Percentiles rank a stretch among this genome's conserved stretches.
These are phyloP conservation scores for Fusarium sp. DNA, from an alignment of 2,329 filamentous ascomycete genomes.

Conservation along the genomic window DNA sequence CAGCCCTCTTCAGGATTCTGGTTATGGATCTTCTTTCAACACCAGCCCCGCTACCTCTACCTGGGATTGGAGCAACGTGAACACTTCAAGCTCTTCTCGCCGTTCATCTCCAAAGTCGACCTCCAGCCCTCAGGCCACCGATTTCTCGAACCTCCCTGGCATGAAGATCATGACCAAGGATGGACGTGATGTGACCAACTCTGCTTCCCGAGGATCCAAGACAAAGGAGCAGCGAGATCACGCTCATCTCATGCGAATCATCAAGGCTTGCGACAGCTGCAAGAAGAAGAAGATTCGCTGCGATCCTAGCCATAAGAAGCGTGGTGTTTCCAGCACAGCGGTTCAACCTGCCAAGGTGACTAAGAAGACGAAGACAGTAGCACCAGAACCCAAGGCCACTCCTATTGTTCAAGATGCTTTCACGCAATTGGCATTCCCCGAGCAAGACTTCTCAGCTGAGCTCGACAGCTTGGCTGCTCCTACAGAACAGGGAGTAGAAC, in stretches of 20 bases:
- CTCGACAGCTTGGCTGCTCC: slow-evolving; percentile 32
- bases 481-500: slow-evolving; percentile 38
- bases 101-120: slow-evolving; percentile 42
- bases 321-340: slow-evolving; percentile 46
- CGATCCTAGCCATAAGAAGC: slow-evolving; percentile 67
- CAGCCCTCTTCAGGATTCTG: slow-evolving; percentile 55
- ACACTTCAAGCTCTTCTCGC: slow-evolving; percentile 45
- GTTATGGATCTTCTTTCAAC: slow-evolving; percentile 58
- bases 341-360: slow-evolving; percentile 49
- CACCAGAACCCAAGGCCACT: slow-evolving; percentile 24
- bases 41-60: slow-evolving; percentile 60
- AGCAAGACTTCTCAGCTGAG: slow-evolving; percentile 36
- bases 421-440: slow-evolving; percentile 20
- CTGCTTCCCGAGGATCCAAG: slow-evolving; percentile 69
- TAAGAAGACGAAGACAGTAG: slow-evolving; percentile 53
- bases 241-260: slow-evolving; percentile 72
- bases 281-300: slow-evolving; percentile 71
- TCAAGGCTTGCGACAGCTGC: slow-evolving; percentile 73
- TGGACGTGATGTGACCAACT: slow-evolving; percentile 70
- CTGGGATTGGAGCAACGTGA: slow-evolving; percentile 56
- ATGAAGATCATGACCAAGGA: slow-evolving; percentile 75
- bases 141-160: slow-evolving; percentile 65
- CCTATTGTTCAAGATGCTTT: slow-evolving; percentile 14
- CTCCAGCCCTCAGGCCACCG: slow-evolving; percentile 47
- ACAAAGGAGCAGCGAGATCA: slow-evolving; percentile 75